Conservation (phyloP, 805 yeast species). For the Kuraishia capsulata region DNA sequence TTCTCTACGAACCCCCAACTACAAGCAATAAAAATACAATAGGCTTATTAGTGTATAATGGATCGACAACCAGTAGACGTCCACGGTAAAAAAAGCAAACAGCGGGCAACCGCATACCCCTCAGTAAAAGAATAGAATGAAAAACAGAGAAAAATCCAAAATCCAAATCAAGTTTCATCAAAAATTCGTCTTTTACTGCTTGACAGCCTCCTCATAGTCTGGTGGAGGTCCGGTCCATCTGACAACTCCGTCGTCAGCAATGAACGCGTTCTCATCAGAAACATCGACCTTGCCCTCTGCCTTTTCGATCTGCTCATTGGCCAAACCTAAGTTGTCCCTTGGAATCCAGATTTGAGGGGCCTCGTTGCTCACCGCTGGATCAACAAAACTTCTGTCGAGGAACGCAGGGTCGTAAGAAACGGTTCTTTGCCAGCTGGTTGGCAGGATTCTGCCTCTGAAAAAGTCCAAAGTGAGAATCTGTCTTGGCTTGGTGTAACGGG, state of each 20-base stretch:
- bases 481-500: slow-evolving; percentile 36
- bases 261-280: slow-evolving; percentile 46
- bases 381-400: slow-evolving; percentile 34
- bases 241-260: slow-evolving; percentile 48
- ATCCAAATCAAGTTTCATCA: neutral
- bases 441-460: slow-evolving; percentile 29
- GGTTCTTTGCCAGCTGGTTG: slow-evolving; percentile 17
- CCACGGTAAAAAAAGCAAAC: too few species aligned
- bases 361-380: slow-evolving; percentile 47
- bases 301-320: slow-evolving; percentile 46
- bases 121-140: too few species aligned
- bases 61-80: too few species aligned
- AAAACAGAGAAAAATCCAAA: neutral
- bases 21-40: too few species aligned
- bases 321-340: slow-evolving; percentile 58
- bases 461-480: slow-evolving; percentile 27
- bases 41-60: too few species aligned
- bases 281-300: slow-evolving; percentile 50
- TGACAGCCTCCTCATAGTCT: slow-evolving; percentile 44
- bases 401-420: slow-evolving; percentile 27
- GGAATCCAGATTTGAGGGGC: slow-evolving; percentile 67
- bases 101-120: too few species aligned
- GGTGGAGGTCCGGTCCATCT: slow-evolving; percentile 62
- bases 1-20: too few species aligned
- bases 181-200: slow-evolving; percentile 5